phyloP scores from a whole-genome alignment of 495 filamentous ascomycete genomes.

The Neurospora sp. region DNA sequence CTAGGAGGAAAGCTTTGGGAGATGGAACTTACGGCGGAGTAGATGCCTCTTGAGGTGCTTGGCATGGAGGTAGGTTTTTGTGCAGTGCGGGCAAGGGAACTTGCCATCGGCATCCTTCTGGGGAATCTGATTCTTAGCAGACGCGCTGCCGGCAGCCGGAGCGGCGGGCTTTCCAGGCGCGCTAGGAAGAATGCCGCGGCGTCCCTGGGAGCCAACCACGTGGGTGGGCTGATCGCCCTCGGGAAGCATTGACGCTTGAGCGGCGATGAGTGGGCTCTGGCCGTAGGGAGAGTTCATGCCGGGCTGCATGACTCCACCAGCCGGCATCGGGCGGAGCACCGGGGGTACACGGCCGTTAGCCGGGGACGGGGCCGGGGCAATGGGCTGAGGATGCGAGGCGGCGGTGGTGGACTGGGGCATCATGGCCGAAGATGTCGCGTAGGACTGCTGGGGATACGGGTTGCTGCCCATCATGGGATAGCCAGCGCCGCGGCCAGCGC shows the following conservation, averaged over 20 bases:
- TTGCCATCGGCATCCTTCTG: constrained; percentile 93
- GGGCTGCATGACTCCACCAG: constrained; percentile 45
- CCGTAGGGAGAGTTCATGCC: constrained; percentile 41
- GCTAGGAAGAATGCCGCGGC: constrained; percentile 81
- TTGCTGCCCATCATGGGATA: constrained; percentile 37
- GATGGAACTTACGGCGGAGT: constrained; percentile 69
- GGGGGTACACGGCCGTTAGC: constrained; percentile 45
- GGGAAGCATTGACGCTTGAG: constrained; percentile 32
- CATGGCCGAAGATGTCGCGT: constrained; percentile 52
- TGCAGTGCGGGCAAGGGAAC: constrained; percentile 94
- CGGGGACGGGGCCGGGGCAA: constrained; percentile 57
- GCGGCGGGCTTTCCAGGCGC: constrained; percentile 70
- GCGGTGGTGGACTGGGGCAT: constrained; percentile 55
- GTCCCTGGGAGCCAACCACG: constrained; percentile 86
- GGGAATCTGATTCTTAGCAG: constrained; percentile 71
- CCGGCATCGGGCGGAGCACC: constrained; percentile 51
- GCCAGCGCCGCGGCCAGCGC: constrained; percentile 42
- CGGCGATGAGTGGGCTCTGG: constrained; percentile 36
- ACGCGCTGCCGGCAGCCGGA: constrained; percentile 44
- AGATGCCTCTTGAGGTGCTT: constrained; percentile 97
- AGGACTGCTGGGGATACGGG: constrained; percentile 43
- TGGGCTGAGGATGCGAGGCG: constrained; percentile 59
- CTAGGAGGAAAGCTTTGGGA: neutral
- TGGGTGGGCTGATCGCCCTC: constrained; percentile 61
- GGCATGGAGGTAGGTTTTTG: constrained; percentile 92